These are phyloP conservation scores for Arachis stenosperma DNA, from an alignment of 306 rosid genomes.

Conservation along the genomic window DNA sequence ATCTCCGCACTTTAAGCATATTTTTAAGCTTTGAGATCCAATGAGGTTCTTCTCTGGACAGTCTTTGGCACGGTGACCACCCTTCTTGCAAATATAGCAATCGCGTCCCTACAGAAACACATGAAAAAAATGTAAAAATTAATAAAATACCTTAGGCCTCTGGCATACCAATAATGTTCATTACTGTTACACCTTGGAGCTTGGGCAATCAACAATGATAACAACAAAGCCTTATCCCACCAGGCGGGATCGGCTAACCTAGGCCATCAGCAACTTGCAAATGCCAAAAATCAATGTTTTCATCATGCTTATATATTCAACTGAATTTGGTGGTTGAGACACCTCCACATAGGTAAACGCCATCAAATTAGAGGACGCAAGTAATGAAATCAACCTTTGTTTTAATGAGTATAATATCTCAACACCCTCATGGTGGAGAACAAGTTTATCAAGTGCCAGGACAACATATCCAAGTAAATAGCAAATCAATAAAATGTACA, in stretches of 20 bases:
- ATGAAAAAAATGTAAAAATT: background rate
- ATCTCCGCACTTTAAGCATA: constrained; percentile 86
- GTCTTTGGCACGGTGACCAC: constrained; percentile 82
- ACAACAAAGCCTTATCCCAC: too few species aligned
- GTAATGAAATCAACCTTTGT: too few species aligned
- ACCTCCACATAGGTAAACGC: background rate
- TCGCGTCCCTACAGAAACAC: constrained; percentile 56
- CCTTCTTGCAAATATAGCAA: constrained; percentile 78
- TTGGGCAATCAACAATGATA: background rate
- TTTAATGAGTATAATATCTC: too few species aligned
- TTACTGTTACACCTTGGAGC: background rate
- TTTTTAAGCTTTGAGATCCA: constrained; percentile 38
- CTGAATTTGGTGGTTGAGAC: background rate
- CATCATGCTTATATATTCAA: constrained; percentile 5
- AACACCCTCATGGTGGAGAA: too few species aligned
- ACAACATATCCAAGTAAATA: background rate
- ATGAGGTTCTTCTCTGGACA: constrained; percentile 74
- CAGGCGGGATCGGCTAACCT: background rate
- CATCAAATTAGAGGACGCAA: too few species aligned
- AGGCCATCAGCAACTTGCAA: background rate
- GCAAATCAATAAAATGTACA: background rate
- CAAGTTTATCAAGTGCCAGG: too few species aligned
- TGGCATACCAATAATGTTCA: background rate
- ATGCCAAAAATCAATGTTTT: background rate
- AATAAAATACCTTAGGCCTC: background rate